Conservation (phyloP, 1,284 basidiomycete species). For the Rhizoctonia solani region DNA sequence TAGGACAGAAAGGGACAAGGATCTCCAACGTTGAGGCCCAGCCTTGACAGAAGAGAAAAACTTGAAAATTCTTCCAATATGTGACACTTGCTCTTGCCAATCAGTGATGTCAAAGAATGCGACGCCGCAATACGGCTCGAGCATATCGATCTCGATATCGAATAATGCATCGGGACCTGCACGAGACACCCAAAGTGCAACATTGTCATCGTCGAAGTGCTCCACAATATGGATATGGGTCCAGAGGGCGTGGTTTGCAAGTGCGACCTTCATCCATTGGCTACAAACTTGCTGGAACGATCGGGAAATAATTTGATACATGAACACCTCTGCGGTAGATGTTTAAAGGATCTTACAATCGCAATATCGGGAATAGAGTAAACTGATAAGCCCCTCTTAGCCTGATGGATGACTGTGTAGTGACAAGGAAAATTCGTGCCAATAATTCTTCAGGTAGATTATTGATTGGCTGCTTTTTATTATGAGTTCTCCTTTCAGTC, state of each 20-base stretch:
- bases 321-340: neutral
- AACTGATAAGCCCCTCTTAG: neutral
- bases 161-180: neutral
- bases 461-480: neutral
- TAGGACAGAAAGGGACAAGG: neutral
- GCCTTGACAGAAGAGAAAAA: neutral
- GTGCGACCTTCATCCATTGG: slow-evolving; percentile 13
- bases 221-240: slow-evolving; percentile 16
- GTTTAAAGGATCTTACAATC: neutral
- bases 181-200: neutral
- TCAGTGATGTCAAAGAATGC: neutral
- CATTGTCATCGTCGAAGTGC: neutral
- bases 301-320: neutral
- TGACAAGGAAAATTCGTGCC: too few species aligned
- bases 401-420: too few species aligned
- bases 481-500: neutral
- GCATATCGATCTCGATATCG: slow-evolving; percentile 12
- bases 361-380: neutral
- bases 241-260: slow-evolving; percentile 12
- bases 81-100: neutral
- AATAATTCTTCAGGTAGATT: neutral
- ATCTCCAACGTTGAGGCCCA: neutral
- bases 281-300: slow-evolving; percentile 11
- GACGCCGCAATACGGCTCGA: neutral
- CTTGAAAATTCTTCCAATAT: neutral